Conservation (phyloP, 2,329 filamentous ascomycete genomes). For the Trichoderma afroharzianum region DNA sequence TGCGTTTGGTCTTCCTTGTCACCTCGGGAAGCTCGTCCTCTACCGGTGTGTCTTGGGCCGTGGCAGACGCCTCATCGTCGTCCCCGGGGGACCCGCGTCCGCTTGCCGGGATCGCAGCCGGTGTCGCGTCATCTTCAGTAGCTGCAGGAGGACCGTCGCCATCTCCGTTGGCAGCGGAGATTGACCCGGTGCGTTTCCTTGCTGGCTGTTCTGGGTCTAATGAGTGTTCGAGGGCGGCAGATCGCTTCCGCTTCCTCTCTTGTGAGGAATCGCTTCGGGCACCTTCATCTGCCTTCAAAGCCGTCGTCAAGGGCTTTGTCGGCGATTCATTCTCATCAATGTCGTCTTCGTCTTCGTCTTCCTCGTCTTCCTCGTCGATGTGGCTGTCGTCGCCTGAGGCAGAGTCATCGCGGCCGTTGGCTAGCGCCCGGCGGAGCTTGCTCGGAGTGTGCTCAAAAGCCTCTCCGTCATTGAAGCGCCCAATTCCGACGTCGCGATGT, state of each 20-base stretch:
- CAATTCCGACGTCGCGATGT: constrained; percentile 58
- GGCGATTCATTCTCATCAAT: constrained; percentile 36
- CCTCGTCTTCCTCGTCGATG: constrained; percentile 36
- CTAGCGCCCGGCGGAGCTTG: constrained; percentile 61
- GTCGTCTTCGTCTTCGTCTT: constrained; percentile 34
- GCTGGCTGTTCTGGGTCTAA: constrained; percentile 46
- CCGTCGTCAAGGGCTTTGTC: constrained; percentile 27
- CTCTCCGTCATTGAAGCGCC: constrained; percentile 51
- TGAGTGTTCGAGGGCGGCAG: constrained; percentile 39
- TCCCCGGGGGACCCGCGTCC: constrained; percentile 44
- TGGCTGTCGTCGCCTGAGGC: constrained; percentile 38
- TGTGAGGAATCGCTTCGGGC: constrained; percentile 33
- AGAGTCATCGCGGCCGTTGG: constrained; percentile 38
- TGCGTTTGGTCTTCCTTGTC: constrained; percentile 41
- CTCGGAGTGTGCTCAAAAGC: constrained; percentile 67
- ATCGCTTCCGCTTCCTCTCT: constrained; percentile 50
- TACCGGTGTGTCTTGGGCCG: constrained; percentile 26
- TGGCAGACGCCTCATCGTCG: constrained; percentile 38
- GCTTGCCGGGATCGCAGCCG: constrained; percentile 34
- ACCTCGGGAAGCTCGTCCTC: constrained; percentile 33
- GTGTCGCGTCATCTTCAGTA: constrained; percentile 32
- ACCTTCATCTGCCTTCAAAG: constrained; percentile 30
- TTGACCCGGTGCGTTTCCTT: constrained; percentile 53
- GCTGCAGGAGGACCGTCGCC: constrained; percentile 30
- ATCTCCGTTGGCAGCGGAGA: constrained; percentile 39